Conservation (phyloP, 2,329 filamentous ascomycete genomes). For the Colletotrichum higginsianum region DNA sequence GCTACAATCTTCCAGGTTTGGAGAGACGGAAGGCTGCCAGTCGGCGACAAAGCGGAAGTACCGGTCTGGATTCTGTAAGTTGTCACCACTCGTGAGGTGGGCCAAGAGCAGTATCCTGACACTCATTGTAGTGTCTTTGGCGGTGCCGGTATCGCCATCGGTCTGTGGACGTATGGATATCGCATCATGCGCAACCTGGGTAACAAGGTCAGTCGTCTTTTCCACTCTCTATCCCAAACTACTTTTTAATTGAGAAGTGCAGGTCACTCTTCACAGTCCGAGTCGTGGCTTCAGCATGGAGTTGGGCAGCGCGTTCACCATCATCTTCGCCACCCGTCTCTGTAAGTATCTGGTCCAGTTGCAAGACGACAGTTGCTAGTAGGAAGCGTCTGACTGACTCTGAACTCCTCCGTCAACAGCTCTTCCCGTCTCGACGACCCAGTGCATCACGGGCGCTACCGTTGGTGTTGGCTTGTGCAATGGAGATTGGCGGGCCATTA, state of each 20-base stretch:
- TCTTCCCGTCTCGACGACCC: slow-evolving; percentile 75
- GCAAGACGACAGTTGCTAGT: slow-evolving; percentile 20
- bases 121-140: slow-evolving; percentile 45
- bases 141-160: slow-evolving; percentile 55
- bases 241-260: slow-evolving; percentile 31
- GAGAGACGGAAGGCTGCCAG: slow-evolving; percentile 59
- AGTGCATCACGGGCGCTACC: slow-evolving; percentile 75
- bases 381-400: neutral
- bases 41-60: slow-evolving; percentile 61
- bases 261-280: slow-evolving; percentile 70
- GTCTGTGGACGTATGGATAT: slow-evolving; percentile 67
- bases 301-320: slow-evolving; percentile 70
- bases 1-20: slow-evolving; percentile 75
- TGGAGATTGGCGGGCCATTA: slow-evolving; percentile 71
- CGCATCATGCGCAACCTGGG: slow-evolving; percentile 73
- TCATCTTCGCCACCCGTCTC: slow-evolving; percentile 49
- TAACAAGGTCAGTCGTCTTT: slow-evolving; percentile 51
- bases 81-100: no score
- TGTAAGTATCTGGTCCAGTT: slow-evolving; percentile 1
- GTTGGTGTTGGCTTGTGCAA: slow-evolving; percentile 75
- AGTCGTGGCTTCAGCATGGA: slow-evolving; percentile 66
- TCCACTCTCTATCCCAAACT: no score
- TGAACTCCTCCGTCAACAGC: slow-evolving; percentile 48
- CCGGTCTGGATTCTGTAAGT: slow-evolving; percentile 70
- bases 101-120: no score